Base-by-base conservation (phyloP, 1,284 basidiomycete species). In the Wolfiporia cocos region DNA sequence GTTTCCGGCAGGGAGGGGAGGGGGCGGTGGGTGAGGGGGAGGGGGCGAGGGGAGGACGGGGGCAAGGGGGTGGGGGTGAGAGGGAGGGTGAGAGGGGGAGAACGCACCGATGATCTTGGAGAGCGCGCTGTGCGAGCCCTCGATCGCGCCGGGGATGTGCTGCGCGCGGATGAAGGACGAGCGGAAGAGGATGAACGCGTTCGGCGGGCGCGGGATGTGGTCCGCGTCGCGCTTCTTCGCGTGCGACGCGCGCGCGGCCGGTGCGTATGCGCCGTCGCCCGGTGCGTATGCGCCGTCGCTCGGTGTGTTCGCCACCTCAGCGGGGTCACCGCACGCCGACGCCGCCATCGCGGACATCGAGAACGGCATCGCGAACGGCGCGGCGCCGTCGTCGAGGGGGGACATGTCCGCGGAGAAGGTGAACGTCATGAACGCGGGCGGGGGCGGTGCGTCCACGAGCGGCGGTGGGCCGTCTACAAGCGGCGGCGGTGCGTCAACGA, bases 151-250 rank as follows among this genome's bases (percentile, higher is more conserved):
- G 3, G 87, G 83, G 29, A 92, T 81, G 47, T 85, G 73, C 54
- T 85, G 78, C 42, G 79, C 78, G 35, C 78, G 74, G 54, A 92
- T 90, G 58, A 92, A 92, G 40, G 90, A 86, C 24, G 88, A 89
- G 47, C 93, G 78, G 66, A 93, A 96, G 61, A 96, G 80, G 55
- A 96, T 95, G 68, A 95, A 96, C 36, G 93, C 92, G 64, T 96
- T 96, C 23, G 91, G 86, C 0, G 92, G 92, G 24, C 92, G 81
- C 36, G 92, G 91, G 59, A 94, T 90, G 63, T 94, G 83, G 18
- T 66, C 68, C 35, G 69, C 66, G 48, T 73, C 72, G 35, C 69
- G 66, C 50, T 72, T 73, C 61, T 69, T 71, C 47, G 58, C 58
- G 50, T 72, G 70, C 39, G 61, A 64, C 20, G 54, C 48, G 29